Evolutionary conservation across 148 eudicot species (phyloP).

Genomic region (Camellia granthamiana): DNA sequence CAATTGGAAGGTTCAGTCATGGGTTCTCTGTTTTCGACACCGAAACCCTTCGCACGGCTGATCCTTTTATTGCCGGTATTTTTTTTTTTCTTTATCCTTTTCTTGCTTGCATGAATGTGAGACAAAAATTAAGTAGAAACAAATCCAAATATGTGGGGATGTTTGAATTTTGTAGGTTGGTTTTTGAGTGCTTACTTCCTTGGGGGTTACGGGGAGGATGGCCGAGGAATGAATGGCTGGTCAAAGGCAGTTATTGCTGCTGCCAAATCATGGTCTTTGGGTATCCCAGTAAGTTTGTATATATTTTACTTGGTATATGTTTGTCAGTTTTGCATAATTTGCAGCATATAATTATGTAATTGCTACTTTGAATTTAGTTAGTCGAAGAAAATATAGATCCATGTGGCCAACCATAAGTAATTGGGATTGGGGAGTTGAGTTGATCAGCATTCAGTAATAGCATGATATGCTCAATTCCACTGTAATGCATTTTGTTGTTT

Average conservation of each 20-base stretch:
- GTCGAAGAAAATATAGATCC: background rate
- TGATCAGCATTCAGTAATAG: background rate
- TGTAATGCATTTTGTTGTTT: background rate
- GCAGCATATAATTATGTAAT: background rate
- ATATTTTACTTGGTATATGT: background rate
- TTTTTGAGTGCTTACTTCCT: slow-evolving; percentile 89
- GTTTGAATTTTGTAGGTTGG: slow-evolving; percentile 58
- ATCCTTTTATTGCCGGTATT: slow-evolving; percentile 93
- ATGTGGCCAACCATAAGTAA: background rate
- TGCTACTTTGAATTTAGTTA: too few species aligned
- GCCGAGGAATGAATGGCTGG: slow-evolving; percentile 77
- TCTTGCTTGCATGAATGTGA: background rate
- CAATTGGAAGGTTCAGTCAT: slow-evolving; percentile 92
- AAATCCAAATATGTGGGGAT: background rate
- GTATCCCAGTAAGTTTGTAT: slow-evolving; percentile 62
- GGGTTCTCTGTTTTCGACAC: slow-evolving; percentile 77
- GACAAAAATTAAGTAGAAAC: background rate
- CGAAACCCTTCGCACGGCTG: slow-evolving; percentile 82
- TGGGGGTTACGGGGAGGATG: slow-evolving; percentile 85
- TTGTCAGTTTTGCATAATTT: background rate
- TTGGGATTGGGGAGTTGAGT: background rate
- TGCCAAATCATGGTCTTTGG: slow-evolving; percentile 83
- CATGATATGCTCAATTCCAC: background rate
- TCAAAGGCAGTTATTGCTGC: slow-evolving; percentile 74
- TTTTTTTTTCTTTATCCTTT: background rate